A percentile compares a stretch with the other conserved stretches of the same genome.
These are phyloP conservation scores for Salix brachista DNA, from an alignment of 345 rosid genomes.

Conservation along the genomic window DNA sequence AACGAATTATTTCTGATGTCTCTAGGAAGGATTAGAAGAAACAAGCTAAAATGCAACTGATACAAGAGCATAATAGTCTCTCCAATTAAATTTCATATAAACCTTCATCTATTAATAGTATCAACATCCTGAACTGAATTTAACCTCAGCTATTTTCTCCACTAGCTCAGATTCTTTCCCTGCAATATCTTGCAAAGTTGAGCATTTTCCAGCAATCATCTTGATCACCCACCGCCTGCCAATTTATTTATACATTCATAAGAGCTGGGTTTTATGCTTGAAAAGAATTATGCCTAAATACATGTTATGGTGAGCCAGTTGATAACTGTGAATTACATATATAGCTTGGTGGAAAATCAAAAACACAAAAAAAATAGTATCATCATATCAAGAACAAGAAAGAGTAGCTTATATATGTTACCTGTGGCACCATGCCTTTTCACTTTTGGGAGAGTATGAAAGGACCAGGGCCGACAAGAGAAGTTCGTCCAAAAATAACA, in stretches of 20 bases:
- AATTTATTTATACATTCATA: slow-evolving; percentile 11
- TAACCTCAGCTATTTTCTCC: slow-evolving; percentile 85
- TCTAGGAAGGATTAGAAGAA: neutral
- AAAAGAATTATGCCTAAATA: neutral
- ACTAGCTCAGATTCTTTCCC: slow-evolving; percentile 81
- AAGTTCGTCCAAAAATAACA: slow-evolving; percentile 59
- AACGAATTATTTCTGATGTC: neutral
- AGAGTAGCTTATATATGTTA: slow-evolving; percentile 5
- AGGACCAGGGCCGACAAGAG: slow-evolving; percentile 66
- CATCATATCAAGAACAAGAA: neutral
- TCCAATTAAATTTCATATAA: slow-evolving; percentile 29
- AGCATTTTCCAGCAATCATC: slow-evolving; percentile 47
- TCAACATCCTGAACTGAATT: slow-evolving; percentile 42
- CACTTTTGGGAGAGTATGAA: slow-evolving; percentile 83
- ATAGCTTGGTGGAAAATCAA: no score
- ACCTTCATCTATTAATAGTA: slow-evolving; percentile 43
- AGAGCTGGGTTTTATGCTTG: neutral
- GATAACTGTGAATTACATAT: neutral
- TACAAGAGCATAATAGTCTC: slow-evolving; percentile 7
- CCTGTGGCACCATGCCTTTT: slow-evolving; percentile 95
- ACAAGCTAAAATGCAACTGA: slow-evolving; percentile 4
- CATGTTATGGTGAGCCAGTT: neutral
- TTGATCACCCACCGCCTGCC: slow-evolving; percentile 88
- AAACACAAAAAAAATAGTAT: neutral
- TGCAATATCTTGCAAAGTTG: slow-evolving; percentile 47